Conservation (phyloP, 345 rosid species). For the Brassica nigra region DNA sequence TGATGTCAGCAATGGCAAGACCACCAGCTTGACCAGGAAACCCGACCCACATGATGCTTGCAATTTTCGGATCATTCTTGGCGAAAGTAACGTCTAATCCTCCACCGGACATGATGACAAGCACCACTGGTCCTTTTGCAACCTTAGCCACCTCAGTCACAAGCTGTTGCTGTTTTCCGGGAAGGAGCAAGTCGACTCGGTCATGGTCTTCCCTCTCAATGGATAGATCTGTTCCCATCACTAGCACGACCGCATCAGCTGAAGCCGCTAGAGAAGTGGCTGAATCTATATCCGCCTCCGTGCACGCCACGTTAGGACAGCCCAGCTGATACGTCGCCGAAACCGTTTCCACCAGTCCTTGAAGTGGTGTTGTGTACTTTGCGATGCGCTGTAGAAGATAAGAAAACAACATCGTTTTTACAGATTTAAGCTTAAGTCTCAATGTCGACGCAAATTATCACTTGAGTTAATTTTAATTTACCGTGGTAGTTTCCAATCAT, state of each 20-base stretch:
- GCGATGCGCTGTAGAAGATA: no score
- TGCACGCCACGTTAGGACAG: slow-evolving; percentile 50
- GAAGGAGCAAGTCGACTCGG: slow-evolving; percentile 57
- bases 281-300: slow-evolving; percentile 46
- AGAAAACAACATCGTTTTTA: not conserved
- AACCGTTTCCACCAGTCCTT: slow-evolving; percentile 59
- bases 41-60: slow-evolving; percentile 53
- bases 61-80: slow-evolving; percentile 58
- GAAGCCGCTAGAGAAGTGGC: slow-evolving; percentile 49
- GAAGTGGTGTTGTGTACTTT: slow-evolving; percentile 61
- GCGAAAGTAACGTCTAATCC: slow-evolving; percentile 73
- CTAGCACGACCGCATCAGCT: slow-evolving; percentile 67
- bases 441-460: not conserved
- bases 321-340: slow-evolving; percentile 46
- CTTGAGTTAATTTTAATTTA: not conserved
- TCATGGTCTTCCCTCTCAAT: slow-evolving; percentile 52
- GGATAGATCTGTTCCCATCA: slow-evolving; percentile 61
- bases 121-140: slow-evolving; percentile 73
- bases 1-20: slow-evolving; percentile 68
- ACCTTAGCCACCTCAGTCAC: slow-evolving; percentile 59
- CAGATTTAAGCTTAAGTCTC: not conserved
- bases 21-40: slow-evolving; percentile 85
- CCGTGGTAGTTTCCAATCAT: slow-evolving; percentile 85
- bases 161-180: slow-evolving; percentile 63
- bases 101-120: slow-evolving; percentile 79